Evolutionary conservation across 768 basidiomycete genomes (phyloP).

Genomic region (Termitomyces sp.): DNA sequence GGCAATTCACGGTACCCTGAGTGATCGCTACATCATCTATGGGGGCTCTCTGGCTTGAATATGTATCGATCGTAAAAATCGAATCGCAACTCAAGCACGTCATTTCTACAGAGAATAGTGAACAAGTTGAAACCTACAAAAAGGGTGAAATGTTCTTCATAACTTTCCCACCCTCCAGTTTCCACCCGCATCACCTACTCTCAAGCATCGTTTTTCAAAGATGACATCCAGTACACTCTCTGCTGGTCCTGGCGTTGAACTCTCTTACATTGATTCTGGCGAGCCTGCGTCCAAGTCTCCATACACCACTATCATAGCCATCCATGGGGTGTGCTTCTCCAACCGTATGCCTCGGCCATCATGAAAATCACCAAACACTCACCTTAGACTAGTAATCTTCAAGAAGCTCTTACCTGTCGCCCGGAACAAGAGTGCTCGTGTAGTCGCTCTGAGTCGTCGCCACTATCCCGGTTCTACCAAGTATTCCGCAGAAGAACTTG

Average conservation of each 20-base stretch:
- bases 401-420: conserved; percentile 24
- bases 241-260: conserved; percentile 1
- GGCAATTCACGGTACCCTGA: too few relatives aligned
- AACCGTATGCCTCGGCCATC: conserved; percentile 2
- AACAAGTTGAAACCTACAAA: too few relatives aligned
- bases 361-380: background rate
- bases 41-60: too few relatives aligned
- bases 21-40: too few relatives aligned
- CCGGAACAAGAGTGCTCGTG: conserved; percentile 22
- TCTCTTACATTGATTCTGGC: conserved; percentile 16
- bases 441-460: conserved; percentile 33
- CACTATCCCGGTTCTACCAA: conserved; percentile 33
- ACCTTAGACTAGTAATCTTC: conserved; percentile 20
- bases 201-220: background rate
- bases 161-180: too few relatives aligned
- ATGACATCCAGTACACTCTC: background rate
- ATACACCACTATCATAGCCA: conserved; percentile 16
- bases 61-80: too few relatives aligned
- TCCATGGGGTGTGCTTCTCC: conserved; percentile 15
- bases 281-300: background rate
- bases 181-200: background rate
- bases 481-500: conserved; percentile 24
- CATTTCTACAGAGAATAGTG: too few relatives aligned
- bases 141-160: too few relatives aligned
- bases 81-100: too few relatives aligned